A percentile compares a stretch with the other conserved stretches of the same genome.
phyloP scores from a whole-genome alignment of 2,329 filamentous ascomycete species.

The Fonsecaea nubica region DNA sequence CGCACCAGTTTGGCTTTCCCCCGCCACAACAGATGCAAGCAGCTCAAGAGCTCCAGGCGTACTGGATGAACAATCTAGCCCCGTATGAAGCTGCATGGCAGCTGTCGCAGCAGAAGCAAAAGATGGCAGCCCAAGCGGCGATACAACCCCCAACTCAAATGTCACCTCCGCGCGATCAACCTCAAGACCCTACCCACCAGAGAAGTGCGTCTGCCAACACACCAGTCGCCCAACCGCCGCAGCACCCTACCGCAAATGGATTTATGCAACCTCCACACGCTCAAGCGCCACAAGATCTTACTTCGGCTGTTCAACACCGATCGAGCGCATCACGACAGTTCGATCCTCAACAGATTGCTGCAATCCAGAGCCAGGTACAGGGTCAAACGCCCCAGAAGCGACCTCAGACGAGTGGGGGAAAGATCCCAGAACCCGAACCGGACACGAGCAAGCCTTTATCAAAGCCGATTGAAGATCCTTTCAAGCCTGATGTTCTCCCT shows the following conservation, averaged over 20 bases:
- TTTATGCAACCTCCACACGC: slow-evolving; percentile 40
- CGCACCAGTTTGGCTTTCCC: slow-evolving; percentile 66
- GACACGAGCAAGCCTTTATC: slow-evolving; percentile 46
- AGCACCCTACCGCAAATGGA: slow-evolving; percentile 46
- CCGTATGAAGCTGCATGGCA: slow-evolving; percentile 71
- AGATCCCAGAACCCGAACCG: slow-evolving; percentile 44
- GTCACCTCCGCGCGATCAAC: slow-evolving; percentile 44
- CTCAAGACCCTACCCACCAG: slow-evolving; percentile 42
- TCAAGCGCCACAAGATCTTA: slow-evolving; percentile 43
- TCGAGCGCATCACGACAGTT: slow-evolving; percentile 41
- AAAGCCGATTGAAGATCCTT: slow-evolving; percentile 52
- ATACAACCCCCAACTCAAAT: slow-evolving; percentile 52
- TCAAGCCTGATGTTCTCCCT: slow-evolving; percentile 55
- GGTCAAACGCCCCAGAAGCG: slow-evolving; percentile 37
- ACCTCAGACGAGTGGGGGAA: slow-evolving; percentile 39
- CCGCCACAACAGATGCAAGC: slow-evolving; percentile 70
- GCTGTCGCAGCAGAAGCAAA: slow-evolving; percentile 53
- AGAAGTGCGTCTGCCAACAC: slow-evolving; percentile 40
- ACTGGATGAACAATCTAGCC: slow-evolving; percentile 76
- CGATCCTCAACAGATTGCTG: slow-evolving; percentile 39
- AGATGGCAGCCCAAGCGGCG: slow-evolving; percentile 49
- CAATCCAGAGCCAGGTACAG: slow-evolving; percentile 36
- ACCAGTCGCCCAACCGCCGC: slow-evolving; percentile 35
- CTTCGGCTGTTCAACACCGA: slow-evolving; percentile 42
- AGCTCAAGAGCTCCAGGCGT: slow-evolving; percentile 69